Evolutionary conservation across 2,329 filamentous ascomycete genomes (phyloP), one percentile per base, ranked within the genome.

Genomic region (Zymoseptoria brevis): DNA sequence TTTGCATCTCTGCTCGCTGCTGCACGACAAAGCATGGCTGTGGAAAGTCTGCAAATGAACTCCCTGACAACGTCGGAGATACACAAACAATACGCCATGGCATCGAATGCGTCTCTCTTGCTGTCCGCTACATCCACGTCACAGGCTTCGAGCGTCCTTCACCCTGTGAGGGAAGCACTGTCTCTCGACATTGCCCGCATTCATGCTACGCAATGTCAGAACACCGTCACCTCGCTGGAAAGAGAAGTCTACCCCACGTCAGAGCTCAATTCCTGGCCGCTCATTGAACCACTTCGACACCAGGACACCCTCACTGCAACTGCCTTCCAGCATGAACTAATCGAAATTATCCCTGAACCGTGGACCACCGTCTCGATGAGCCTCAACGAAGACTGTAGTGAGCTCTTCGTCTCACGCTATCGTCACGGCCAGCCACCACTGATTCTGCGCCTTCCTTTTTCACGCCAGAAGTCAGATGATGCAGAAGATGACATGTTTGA

Each of bases 291-390:
- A 41, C n/a, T 30, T 16, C 41, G 1, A 7, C 53, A 1, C 13
- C 51, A 11, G 19, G 13, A 49, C 26, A n/a, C 19, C 19, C 19
- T 63, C 16, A 60, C 76, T 3, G 69, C 75, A 0, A 63, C 74
- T 1, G 69, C 80, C 24, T 95, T 96, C 68, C 88, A 93, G 71
- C 80, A 82, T 63, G 83, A 92, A 52, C 96, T 91, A 67, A 81
- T 96, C 55, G 89, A 96, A 68, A 87, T 93, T 54, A 85, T 99
- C 5, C 95, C 94, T 0, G 76, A 79, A 48, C 79, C 81, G 6
- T 99, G 94, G 94, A 90, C 86, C 53, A 88, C 92, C 1, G 78
- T 99, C 8, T 97, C 92, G 0, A 77, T 99, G 51, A 88, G 88
- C 0, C 75, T 99, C 16, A 94, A 88, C 69, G 89, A 96, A 56